Evolutionary conservation across 148 eudicot genomes (phyloP).

Genomic region (Persicaria tinctoria): DNA sequence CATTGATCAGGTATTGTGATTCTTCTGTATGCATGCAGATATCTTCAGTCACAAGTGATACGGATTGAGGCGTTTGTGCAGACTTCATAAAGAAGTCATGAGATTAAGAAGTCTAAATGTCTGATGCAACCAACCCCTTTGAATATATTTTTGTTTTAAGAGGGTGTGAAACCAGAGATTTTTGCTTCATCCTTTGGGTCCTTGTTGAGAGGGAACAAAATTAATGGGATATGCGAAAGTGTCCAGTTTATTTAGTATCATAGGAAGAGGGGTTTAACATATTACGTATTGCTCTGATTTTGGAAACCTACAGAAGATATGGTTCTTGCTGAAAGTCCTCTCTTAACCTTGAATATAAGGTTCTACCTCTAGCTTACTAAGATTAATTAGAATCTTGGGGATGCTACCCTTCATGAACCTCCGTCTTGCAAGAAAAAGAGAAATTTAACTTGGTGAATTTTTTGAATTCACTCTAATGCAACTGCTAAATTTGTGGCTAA

Average conservation of each 20-base stretch:
- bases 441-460: neutral
- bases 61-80: neutral
- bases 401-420: too few relatives aligned
- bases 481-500: neutral
- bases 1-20: slow-evolving; percentile 67
- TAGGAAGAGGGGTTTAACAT: neutral
- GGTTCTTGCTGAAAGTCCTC: neutral
- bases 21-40: neutral
- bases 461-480: neutral
- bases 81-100: neutral
- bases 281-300: too few relatives aligned
- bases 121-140: neutral
- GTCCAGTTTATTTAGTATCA: neutral
- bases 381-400: too few relatives aligned
- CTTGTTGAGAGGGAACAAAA: neutral
- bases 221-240: too few relatives aligned
- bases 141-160: neutral
- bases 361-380: neutral
- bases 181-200: neutral
- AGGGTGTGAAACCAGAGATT: neutral
- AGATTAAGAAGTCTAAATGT: neutral
- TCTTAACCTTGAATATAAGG: neutral
- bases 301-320: too few relatives aligned
- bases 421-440: neutral
- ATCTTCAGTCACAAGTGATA: neutral